A percentile compares a stretch with the other conserved stretches of the same genome.
Conservation (phyloP, 176 grass and related monocot genomes). For the Aegilops longissima region DNA sequence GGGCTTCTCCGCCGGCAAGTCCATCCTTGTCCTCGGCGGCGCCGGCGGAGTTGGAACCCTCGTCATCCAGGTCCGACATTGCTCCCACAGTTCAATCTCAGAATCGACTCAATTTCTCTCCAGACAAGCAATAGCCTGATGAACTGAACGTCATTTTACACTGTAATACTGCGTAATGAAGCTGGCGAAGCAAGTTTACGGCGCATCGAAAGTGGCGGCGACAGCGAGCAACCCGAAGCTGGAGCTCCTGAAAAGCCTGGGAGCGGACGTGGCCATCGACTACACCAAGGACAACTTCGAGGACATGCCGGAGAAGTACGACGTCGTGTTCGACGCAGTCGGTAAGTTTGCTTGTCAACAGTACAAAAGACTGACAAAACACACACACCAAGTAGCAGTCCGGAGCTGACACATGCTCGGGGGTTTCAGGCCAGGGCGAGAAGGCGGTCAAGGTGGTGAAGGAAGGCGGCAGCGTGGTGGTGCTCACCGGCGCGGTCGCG, state of each 20-base stretch:
- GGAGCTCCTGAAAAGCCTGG: slow-evolving; percentile 73
- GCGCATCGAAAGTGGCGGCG: slow-evolving; percentile 67
- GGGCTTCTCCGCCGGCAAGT: slow-evolving; percentile 58
- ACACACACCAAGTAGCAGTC: neutral
- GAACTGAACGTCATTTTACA: neutral
- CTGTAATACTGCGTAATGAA: neutral
- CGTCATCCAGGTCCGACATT: slow-evolving; percentile 63
- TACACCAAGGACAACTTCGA: slow-evolving; percentile 86
- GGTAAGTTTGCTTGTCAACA: slow-evolving; percentile 38
- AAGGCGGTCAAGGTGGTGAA: slow-evolving; percentile 77
- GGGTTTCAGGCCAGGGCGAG: slow-evolving; percentile 74
- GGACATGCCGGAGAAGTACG: slow-evolving; percentile 71
- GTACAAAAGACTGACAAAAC: neutral
- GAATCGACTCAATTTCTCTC: neutral
- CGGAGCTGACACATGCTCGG: neutral
- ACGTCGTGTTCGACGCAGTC: slow-evolving; percentile 79
- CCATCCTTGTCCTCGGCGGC: slow-evolving; percentile 80
- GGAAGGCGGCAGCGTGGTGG: slow-evolving; percentile 76
- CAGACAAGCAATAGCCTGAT: too few species aligned
- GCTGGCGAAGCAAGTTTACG: slow-evolving; percentile 76
- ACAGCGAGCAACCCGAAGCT: slow-evolving; percentile 76
- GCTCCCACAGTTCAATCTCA: neutral
- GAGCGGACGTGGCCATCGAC: slow-evolving; percentile 79
- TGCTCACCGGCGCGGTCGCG: slow-evolving; percentile 56
- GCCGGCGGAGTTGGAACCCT: slow-evolving; percentile 87